phyloP scores from a whole-genome alignment of 129 eudicot species.

The Lonicera japonica region DNA sequence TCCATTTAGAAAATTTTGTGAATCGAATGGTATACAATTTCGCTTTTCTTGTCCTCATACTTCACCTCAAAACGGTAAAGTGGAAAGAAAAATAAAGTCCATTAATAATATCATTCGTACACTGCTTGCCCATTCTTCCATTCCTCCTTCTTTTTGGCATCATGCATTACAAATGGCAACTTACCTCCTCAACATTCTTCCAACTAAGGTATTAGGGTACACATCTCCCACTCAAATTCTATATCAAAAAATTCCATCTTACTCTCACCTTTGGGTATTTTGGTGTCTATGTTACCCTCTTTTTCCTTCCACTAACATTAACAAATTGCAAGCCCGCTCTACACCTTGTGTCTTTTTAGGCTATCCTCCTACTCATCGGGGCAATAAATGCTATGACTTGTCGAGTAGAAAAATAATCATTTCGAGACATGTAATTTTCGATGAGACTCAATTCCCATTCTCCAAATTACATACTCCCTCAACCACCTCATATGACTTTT shows the following conservation, averaged over 20 bases:
- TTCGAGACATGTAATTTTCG: no score
- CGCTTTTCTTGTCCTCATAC: no score
- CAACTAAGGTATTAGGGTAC: neutral
- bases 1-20: neutral
- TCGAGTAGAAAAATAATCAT: no score
- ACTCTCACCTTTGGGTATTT: conserved; percentile 17
- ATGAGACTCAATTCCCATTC: neutral
- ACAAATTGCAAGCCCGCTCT: no score
- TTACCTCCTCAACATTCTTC: no score
- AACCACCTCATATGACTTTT: neutral
- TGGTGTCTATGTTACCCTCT: conserved; percentile 23
- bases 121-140: no score
- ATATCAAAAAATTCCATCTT: neutral
- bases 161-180: no score
- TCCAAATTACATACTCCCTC: neutral
- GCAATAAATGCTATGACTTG: conserved; percentile 16
- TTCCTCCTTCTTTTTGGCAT: no score
- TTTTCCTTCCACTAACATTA: neutral
- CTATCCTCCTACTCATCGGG: conserved; percentile 18
- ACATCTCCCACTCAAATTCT: neutral
- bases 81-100: no score
- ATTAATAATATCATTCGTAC: no score
- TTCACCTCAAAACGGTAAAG: no score
- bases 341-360: no score
- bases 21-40: conserved; percentile 6